phyloP scores from a whole-genome alignment of 371 early-diverging fungal genomes.

The Zopfochytrium polystomum region DNA sequence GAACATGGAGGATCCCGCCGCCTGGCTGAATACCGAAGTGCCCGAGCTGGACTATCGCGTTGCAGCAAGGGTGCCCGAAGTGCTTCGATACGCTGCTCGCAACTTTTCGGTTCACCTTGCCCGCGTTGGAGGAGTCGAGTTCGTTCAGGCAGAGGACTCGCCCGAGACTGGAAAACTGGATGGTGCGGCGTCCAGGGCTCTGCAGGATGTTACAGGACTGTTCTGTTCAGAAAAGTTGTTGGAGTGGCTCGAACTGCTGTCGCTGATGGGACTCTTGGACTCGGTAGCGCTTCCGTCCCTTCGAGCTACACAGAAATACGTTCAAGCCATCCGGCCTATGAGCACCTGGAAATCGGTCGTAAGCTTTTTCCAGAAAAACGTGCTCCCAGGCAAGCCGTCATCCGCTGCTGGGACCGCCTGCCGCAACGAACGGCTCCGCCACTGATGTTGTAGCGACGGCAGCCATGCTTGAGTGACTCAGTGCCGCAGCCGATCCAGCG shows the following conservation, averaged over 20 bases:
- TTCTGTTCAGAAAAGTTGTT: slow-evolving; percentile 22
- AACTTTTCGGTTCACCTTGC: slow-evolving; percentile 16
- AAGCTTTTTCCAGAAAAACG: too few species aligned
- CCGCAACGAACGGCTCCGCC: too few species aligned
- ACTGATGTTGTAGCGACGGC: too few species aligned
- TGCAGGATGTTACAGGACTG: slow-evolving; percentile 12
- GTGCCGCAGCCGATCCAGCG: too few species aligned
- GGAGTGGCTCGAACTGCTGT: slow-evolving; percentile 30
- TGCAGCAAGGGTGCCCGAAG: slow-evolving; percentile 12
- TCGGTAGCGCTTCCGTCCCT: slow-evolving; percentile 6
- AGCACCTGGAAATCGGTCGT: too few species aligned
- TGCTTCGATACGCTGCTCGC: slow-evolving; percentile 12
- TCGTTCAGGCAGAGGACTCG: neutral
- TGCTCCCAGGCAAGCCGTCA: too few species aligned
- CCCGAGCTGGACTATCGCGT: slow-evolving; percentile 21
- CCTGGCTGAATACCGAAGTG: slow-evolving; percentile 22
- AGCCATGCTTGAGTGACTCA: too few species aligned
- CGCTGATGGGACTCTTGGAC: slow-evolving; percentile 16
- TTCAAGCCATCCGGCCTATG: too few species aligned
- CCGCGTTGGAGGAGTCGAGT: neutral
- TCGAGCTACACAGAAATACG: neutral
- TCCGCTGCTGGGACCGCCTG: too few species aligned
- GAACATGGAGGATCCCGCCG: slow-evolving; percentile 23
- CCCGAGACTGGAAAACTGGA: neutral
- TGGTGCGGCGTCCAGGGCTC: slow-evolving; percentile 5